Base-by-base conservation (phyloP, 495 filamentous ascomycete species). In the Penicillium cataractarum region DNA sequence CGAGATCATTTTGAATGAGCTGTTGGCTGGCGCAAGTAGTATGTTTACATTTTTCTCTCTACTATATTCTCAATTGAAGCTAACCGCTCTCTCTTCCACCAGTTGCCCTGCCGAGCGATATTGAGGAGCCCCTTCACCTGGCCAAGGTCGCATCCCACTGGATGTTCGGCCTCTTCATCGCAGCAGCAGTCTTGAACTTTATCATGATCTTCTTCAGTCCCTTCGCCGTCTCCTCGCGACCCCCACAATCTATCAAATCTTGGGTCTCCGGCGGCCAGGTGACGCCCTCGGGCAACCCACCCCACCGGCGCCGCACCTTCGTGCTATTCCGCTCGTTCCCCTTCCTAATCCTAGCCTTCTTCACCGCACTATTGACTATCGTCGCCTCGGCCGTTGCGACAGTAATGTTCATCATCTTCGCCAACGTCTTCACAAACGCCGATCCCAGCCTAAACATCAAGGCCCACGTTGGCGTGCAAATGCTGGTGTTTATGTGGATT, bases 401-500 rank as follows among this genome's bases (percentile, higher is more conserved):
- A 0, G 90, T 87, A 61, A 90, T 96, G 82, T 92, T 90, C 67
- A 67, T 87, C 33, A 88, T 93, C 51, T 92, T 97, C 78, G 82
- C 84, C 40, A 87, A 87, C 50, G 89, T 92, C 22, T 85, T 95
- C 65, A 71, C 73, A 31, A 74, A 83, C 76, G 76, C 83, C 69
- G 62, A 84, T 81, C 74, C 76, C 65, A 84, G 86, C 32, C 74
- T 97, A 19, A 95, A 96, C 69, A 94, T 97, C 65, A 71, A 78
- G 8, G 91, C 89, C 4, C 73, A 82, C 13, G 68, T 97, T 6
- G 92, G 93, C 3, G 77, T 62, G 6, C 79, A 82, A 65, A 96
- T 97, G 92, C 84, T 96, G 68, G 88, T 79, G 0, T 96, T 96
- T 65, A 92, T 96, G 90, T 97, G 93, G 93, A 82, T 90, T 35